Percentiles rank a stretch among this genome's conserved stretches.
phyloP scores from a whole-genome alignment of 2,329 filamentous ascomycete species.

The Cytospora piceae region DNA sequence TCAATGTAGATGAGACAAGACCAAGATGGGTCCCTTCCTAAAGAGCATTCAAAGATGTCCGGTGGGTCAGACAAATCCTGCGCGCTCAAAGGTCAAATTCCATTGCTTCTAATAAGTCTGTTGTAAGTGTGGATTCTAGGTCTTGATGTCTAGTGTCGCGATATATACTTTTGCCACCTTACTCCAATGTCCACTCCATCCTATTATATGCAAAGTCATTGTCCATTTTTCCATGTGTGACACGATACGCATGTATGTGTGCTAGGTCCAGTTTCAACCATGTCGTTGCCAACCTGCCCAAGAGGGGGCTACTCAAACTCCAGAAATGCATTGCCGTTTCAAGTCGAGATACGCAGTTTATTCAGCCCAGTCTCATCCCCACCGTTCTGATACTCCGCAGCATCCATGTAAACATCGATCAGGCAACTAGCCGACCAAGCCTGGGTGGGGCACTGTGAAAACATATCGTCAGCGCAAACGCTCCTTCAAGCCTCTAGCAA shows the following conservation, averaged over 20 bases:
- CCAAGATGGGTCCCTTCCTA: not conserved
- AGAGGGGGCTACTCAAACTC: not conserved
- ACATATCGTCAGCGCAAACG: constrained; percentile 10
- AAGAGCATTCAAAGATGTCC: not conserved
- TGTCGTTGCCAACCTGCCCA: not conserved
- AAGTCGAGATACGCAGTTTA: constrained; percentile 22
- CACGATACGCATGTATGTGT: not conserved
- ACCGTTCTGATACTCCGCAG: constrained; percentile 56
- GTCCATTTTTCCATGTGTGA: not conserved
- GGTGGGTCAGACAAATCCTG: not conserved
- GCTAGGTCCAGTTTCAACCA: not conserved
- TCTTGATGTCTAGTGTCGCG: not conserved
- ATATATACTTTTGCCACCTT: not conserved
- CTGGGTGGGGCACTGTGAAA: constrained; percentile 81
- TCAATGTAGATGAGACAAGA: not conserved
- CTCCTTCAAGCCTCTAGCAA: not conserved
- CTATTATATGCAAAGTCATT: not conserved
- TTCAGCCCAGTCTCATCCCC: constrained; percentile 17
- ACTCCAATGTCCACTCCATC: not conserved
- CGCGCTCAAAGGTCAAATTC: not conserved
- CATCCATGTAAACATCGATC: constrained; percentile 96
- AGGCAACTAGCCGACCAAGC: constrained; percentile 95
- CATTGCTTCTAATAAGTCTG: not conserved
- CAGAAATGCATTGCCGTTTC: not conserved
- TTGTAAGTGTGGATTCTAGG: not conserved